phyloP scores from a whole-genome alignment of 1,139 yeast species.

The Yamadazyma triangularis region DNA sequence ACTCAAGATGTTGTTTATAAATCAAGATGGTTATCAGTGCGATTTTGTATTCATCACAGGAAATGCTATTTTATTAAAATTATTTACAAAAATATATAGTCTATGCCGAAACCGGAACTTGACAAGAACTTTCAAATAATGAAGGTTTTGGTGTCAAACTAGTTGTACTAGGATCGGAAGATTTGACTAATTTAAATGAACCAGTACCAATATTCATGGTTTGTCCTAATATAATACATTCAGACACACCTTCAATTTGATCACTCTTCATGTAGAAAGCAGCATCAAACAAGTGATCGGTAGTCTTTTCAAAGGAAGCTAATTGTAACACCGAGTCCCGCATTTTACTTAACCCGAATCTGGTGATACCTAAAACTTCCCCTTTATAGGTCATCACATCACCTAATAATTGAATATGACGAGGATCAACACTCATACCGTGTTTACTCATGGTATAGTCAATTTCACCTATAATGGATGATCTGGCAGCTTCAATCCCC shows the following conservation, averaged over 20 bases:
- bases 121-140: slow-evolving; percentile 45
- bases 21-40: no score
- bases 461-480: slow-evolving; percentile 88
- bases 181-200: slow-evolving; percentile 78
- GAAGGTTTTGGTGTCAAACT: slow-evolving; percentile 51
- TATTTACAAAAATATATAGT: not conserved
- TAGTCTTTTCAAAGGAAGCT: slow-evolving; percentile 97
- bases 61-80: no score
- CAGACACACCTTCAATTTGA: slow-evolving; percentile 95
- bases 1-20: no score
- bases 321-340: slow-evolving; percentile 95
- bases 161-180: slow-evolving; percentile 41
- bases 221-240: slow-evolving; percentile 95
- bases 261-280: slow-evolving; percentile 97
- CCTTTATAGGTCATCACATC: slow-evolving; percentile 99
- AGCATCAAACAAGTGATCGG: slow-evolving; percentile 97
- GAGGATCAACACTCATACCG: slow-evolving; percentile 99
- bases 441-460: slow-evolving; percentile 98
- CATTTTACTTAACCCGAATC: slow-evolving; percentile 98
- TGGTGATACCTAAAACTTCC: slow-evolving; percentile 94
- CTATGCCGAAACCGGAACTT: slow-evolving; percentile 13
- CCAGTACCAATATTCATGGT: slow-evolving; percentile 98
- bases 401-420: slow-evolving; percentile 95
- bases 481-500: slow-evolving; percentile 97
- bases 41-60: no score